Evolutionary conservation across 345 rosid species (phyloP), one percentile per base, ranked within the genome.

Genomic region (Brassica incana): DNA sequence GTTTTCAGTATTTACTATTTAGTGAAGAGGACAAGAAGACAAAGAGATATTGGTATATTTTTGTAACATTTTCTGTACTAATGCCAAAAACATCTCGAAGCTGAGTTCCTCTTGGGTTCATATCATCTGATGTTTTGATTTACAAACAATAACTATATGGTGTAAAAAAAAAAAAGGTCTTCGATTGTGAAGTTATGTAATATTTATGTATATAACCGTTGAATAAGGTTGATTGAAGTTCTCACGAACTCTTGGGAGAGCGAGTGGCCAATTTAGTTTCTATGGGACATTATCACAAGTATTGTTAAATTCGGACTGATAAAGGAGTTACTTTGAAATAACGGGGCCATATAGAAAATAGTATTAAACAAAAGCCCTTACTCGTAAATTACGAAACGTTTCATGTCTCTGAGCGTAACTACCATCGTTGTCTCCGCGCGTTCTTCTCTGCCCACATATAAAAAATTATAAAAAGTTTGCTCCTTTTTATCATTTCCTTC

Each of bases 381-480:
- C 0, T 68, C 58, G 35, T 32, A 61, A 79, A 60, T 60, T n/a
- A 32, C 48, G 4, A 60, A 60, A 74, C 10, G 14, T 35, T 35
- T 67, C n/a, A 7, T 73, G 56, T 48, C 52, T 59, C 23, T 73
- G 58, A 66, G 68, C 73, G 63, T 74, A 79, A 79, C 78, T 23
- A 68, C 78, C 74, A 70, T 80, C 83, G 29, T 64, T 76, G 79
- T 75, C 67, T 75, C 79, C 71, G 75, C 71, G 83, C 74, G 70
- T 79, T 73, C 82, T 79, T 79, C 82, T 78, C 82, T 73, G 64
- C 74, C 62, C 72, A 20, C 40, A 5, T 1, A 36, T 0, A 36
- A 12, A 69, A 48, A 48, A 14, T 4, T 12, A 60, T 14, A 69
- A 65, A 29, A 65, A 29, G 27, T 5, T 45, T 15, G 3, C 14